Base-by-base conservation (phyloP, 768 basidiomycete genomes). In the Boletus rex-veris region DNA sequence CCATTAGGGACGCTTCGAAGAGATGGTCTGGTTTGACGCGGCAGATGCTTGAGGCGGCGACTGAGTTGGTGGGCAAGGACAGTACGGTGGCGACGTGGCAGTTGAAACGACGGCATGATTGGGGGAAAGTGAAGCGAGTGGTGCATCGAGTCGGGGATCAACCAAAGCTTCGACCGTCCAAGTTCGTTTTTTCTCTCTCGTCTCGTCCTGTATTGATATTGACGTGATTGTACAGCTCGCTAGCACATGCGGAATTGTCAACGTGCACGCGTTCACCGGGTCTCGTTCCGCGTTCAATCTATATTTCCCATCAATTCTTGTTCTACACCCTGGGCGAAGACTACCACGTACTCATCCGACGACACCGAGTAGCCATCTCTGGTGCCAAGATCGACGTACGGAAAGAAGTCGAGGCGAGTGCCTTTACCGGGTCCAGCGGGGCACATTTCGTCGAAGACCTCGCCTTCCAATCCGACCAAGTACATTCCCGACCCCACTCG, bases 241-340 rank as follows among this genome's bases (percentile, higher is more conserved):
- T 11, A 10, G 14, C 6, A 6, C 33, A 5, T 14, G 33, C 11
- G 14, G 33, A 14, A 12, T 35, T 14, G 11, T 14, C 10, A 12
- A 8, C 33, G 33, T 6, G 14, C 33, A 3, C 21, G 21, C 21
- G 21, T 21, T 21, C 21, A 21, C 21, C 21, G 21, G 21, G 21
- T 21, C 21, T 21, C 21, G 21, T 21, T 21, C 88, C 92, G 3
- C 79, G 84, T 0, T 77, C 89, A 1, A 77, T 96, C 31, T 96
- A 96, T 69, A 83, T 91, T 16, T 82, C 85, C 0, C 89, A 91
- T 59, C 91, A 95, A 55, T 91, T 96, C 65, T 76, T 84, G 11
- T 96, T 96, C 75, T 79, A 82, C 60, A 78, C 83, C 2, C 77
- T 92, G 1, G 82, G 83, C 11, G 83, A 86, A 57, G 85, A 92